Conservation (phyloP, 31 red algal genomes). For the Asparagopsis taxiformis region DNA sequence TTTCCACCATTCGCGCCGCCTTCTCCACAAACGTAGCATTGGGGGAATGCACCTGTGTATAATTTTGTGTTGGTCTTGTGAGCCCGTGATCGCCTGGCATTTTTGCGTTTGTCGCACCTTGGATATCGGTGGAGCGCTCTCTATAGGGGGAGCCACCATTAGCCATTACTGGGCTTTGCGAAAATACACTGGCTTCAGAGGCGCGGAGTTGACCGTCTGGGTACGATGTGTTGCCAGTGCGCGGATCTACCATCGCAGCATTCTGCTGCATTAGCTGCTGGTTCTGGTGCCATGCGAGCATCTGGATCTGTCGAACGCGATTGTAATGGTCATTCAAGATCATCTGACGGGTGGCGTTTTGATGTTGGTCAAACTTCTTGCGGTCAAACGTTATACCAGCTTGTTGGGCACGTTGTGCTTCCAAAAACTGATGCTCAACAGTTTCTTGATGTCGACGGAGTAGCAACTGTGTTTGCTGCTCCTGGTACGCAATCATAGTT, state of each 20-base stretch:
- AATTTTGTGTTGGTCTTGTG: background rate
- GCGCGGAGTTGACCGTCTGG: background rate
- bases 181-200: background rate
- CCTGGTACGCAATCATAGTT: conserved; percentile 49
- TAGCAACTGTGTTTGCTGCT: conserved; percentile 39
- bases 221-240: background rate
- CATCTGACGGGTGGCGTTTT: conserved; percentile 44
- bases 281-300: conserved; percentile 27
- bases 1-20: conserved; percentile 22
- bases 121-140: background rate
- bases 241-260: background rate
- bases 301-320: conserved; percentile 31
- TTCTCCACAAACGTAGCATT: background rate
- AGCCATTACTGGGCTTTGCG: background rate
- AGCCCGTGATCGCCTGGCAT: background rate
- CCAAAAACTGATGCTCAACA: conserved; percentile 27
- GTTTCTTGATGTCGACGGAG: conserved; percentile 37
- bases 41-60: background rate
- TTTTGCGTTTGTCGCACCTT: background rate
- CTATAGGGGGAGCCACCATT: background rate
- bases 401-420: conserved; percentile 49
- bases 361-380: conserved; percentile 60
- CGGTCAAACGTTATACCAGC: conserved; percentile 58
- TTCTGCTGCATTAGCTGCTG: conserved; percentile 36
- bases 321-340: conserved; percentile 48